Base-by-base conservation (phyloP, 1,139 yeast genomes). In the Hemisphaericaspora xylofermentans region DNA sequence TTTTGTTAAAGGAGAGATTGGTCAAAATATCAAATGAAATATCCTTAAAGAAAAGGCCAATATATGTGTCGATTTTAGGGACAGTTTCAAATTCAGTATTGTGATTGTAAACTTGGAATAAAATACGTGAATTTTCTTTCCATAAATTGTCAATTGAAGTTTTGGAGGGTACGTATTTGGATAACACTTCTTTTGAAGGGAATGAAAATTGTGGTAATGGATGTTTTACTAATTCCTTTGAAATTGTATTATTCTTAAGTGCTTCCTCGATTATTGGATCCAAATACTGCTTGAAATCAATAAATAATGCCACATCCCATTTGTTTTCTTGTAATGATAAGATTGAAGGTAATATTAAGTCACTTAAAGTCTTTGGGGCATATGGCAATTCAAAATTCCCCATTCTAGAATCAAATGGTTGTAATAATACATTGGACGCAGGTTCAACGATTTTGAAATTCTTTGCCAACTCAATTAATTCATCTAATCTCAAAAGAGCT, bases 1-100 rank as follows among this genome's bases (percentile, higher is more conserved):
- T 82, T 56, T 95, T 82, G 64, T 93, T 93, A 66, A 88, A 93
- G 45, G 93, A 95, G 66, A 93, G 69, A 51, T 85, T 81, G 44
- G 84, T 81, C 46, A 91, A 77, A 33, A 87, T 68, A 59, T 91
- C 97, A 40, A 77, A 75, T 22, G 84, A 72, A 21, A 88, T 66
- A 57, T 94, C 98, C 49, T 88, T 78, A 52, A 89, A 73, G 33
- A 93, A 61, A 40, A 88, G 55, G 1, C 76, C 76, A 33, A 57
- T 51, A 54, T 82, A 83, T 0, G 85, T 66, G 4, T 73, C 74
- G 17, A 78, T 71, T 2, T 78, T 66, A 0, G 97, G 96, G 3
- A 87, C 88, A 0, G 97, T 87, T 44, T 80, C 84, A 44, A 84
- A 77, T 12, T 66, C 66, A 3, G 71, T 64, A 9, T 69, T 57